phyloP scores from a whole-genome alignment of 805 yeast genomes.

The Myxozyma sirexii region DNA sequence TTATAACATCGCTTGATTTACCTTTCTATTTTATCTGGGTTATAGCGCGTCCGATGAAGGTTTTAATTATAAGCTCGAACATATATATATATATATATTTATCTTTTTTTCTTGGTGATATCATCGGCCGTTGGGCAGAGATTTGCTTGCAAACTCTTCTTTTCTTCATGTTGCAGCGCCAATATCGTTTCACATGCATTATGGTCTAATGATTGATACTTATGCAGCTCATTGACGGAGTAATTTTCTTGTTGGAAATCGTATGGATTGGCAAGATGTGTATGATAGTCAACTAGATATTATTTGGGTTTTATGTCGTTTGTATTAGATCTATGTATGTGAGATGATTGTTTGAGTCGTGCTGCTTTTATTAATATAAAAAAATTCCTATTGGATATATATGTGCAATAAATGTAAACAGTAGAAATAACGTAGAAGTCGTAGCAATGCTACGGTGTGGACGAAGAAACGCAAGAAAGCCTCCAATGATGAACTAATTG shows the following conservation, averaged over 20 bases:
- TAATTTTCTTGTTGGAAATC: neutral
- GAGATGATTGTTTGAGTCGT: constrained; percentile 1
- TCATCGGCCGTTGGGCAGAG: constrained; percentile 11
- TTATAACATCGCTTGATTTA: neutral
- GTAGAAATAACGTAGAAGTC: neutral
- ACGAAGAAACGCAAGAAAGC: too few relatives aligned
- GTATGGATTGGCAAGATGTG: neutral
- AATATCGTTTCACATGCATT: neutral
- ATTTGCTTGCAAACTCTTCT: neutral
- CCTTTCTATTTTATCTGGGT: neutral
- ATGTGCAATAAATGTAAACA: neutral
- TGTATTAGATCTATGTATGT: neutral
- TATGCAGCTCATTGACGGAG: neutral
- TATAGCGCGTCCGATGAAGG: constrained; percentile 13
- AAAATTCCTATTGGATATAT: too few relatives aligned
- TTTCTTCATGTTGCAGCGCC: constrained; percentile 6
- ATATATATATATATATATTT: neutral
- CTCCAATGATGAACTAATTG: too few relatives aligned
- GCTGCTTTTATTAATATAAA: neutral
- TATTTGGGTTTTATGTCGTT: neutral
- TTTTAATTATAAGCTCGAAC: neutral
- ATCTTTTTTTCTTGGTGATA: neutral
- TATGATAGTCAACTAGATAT: neutral
- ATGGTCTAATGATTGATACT: neutral
- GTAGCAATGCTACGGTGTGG: too few relatives aligned